Conservation (phyloP, 257 asterid genomes). For the Fraxinus pennsylvanica region DNA sequence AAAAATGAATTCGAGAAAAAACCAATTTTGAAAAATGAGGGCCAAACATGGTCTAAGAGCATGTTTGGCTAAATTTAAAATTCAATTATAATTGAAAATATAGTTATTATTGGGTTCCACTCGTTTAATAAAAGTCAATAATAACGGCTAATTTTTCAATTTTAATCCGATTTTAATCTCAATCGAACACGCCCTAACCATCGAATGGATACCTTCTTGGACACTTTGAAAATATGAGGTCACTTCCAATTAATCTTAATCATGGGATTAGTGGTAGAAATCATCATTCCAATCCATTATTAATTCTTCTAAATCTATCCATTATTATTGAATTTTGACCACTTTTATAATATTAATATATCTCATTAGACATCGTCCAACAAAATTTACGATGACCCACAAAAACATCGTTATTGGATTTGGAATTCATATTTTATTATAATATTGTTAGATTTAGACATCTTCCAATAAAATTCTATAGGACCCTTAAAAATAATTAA, state of each 20-base stretch:
- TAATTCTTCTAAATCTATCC: background rate
- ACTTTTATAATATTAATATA: background rate
- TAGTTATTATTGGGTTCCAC: too few relatives aligned
- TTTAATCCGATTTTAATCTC: too few relatives aligned
- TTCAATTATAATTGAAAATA: too few relatives aligned
- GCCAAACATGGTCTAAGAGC: too few relatives aligned
- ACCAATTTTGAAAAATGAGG: too few relatives aligned
- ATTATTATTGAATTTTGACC: slow-evolving; percentile 7
- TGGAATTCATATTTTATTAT: background rate
- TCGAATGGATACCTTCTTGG: background rate
- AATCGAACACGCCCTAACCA: too few relatives aligned
- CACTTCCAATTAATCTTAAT: background rate
- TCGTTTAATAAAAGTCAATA: too few relatives aligned
- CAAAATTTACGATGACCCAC: background rate
- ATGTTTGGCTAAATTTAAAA: too few relatives aligned
- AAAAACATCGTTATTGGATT: background rate
- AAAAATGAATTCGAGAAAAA: too few relatives aligned
- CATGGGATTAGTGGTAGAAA: slow-evolving; percentile 6
- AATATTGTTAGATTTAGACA: background rate
- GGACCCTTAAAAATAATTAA: background rate
- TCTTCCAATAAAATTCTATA: background rate
- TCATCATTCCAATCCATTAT: slow-evolving; percentile 4
- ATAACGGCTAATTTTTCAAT: too few relatives aligned
- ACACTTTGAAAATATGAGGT: background rate
- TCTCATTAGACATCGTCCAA: background rate